These are phyloP conservation scores for Penicillium sp. DNA, from an alignment of 2,329 filamentous ascomycete genomes.

Conservation along the genomic window DNA sequence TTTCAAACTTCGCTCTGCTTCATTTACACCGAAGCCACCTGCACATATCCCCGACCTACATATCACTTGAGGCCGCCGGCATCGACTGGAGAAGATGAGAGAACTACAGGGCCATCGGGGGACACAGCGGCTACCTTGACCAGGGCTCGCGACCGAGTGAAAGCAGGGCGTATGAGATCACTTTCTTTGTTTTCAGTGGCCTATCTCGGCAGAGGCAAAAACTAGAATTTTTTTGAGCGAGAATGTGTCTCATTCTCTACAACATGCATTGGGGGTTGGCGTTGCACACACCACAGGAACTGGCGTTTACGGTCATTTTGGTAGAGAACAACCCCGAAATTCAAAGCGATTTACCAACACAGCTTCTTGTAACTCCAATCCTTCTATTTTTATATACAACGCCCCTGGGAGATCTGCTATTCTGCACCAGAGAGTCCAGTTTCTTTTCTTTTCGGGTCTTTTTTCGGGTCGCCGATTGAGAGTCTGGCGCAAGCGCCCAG, in stretches of 20 bases:
- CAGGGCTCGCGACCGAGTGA: neutral
- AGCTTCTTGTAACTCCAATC: neutral
- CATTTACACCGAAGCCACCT: neutral
- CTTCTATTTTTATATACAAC: neutral
- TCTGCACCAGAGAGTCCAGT: too few species aligned
- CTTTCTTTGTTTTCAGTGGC: neutral
- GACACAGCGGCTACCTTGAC: neutral
- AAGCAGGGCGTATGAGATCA: neutral
- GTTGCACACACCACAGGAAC: constrained; percentile 6
- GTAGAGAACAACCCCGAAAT: neutral
- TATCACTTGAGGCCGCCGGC: neutral
- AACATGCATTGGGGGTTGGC: constrained; percentile 10
- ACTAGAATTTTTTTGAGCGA: neutral
- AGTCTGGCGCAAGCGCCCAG: constrained; percentile 14
- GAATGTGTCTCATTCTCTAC: neutral
- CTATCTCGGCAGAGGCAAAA: neutral
- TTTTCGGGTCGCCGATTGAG: neutral
- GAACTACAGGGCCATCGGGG: neutral
- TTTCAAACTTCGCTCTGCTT: neutral
- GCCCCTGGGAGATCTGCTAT: neutral
- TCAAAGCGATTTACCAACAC: neutral
- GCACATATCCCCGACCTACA: neutral
- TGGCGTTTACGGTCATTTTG: constrained; percentile 7
- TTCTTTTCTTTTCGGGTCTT: too few species aligned
- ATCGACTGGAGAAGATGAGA: neutral